A percentile compares a stretch with the other conserved stretches of the same genome.
Conservation (phyloP, 352 stramenopile genomes). For the Aphanomyces invadans region DNA sequence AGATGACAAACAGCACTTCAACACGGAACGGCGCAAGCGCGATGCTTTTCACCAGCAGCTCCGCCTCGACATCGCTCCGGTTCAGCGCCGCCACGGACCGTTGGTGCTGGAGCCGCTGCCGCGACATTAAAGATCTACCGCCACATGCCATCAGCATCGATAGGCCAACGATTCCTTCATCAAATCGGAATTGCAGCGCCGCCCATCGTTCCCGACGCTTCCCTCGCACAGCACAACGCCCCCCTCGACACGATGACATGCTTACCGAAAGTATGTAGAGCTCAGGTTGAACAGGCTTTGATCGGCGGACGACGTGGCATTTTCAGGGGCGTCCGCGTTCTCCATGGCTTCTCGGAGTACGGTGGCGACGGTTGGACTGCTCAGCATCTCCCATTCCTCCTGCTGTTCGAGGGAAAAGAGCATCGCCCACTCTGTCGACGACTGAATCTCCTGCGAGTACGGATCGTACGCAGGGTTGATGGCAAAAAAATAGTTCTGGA, state of each 20-base stretch:
- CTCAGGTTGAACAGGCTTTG: constrained; percentile 12
- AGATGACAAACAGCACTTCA: constrained; percentile 95
- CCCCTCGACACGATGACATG: too few relatives aligned
- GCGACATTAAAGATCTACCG: not conserved
- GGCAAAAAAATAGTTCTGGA: constrained; percentile 82
- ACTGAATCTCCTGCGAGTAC: constrained; percentile 72
- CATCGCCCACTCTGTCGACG: constrained; percentile 73
- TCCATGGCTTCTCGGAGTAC: constrained; percentile 23
- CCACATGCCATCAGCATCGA: too few relatives aligned
- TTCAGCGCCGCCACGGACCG: not conserved
- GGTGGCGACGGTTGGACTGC: not conserved
- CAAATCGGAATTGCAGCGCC: too few relatives aligned
- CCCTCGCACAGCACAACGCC: too few relatives aligned
- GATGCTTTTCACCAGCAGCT: constrained; percentile 88
- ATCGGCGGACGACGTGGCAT: not conserved
- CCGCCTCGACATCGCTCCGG: constrained; percentile 29
- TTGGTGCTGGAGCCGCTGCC: not conserved
- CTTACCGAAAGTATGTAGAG: constrained; percentile 20
- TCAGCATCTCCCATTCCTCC: constrained; percentile 18
- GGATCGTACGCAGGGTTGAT: constrained; percentile 75
- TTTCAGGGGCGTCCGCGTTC: not conserved
- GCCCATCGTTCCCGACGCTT: too few relatives aligned
- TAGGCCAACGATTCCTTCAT: not conserved
- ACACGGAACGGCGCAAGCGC: constrained; percentile 90
- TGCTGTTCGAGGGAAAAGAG: constrained; percentile 35